A percentile compares a stretch with the other conserved stretches of the same genome.
Evolutionary conservation across 108 stramenopile species (phyloP).

Genomic region (Pseudonitzschia delicatissima): DNA sequence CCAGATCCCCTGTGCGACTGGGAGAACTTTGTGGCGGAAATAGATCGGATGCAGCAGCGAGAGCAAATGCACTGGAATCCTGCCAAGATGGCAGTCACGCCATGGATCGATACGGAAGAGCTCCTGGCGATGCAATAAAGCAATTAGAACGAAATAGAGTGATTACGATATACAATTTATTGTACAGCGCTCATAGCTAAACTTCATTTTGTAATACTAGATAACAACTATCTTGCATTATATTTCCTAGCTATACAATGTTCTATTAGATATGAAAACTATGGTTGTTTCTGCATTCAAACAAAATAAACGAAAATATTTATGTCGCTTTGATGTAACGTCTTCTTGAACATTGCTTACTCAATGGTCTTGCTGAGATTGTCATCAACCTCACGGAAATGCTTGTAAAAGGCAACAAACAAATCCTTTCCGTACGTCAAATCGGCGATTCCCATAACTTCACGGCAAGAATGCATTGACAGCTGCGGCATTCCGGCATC

Average conservation of each 20-base stretch:
- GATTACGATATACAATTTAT: neutral
- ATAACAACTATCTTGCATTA: no score
- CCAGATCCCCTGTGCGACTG: conserved; percentile 38
- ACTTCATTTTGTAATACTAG: no score
- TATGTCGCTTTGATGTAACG: no score
- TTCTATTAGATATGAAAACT: neutral
- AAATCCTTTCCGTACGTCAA: conserved; percentile 63
- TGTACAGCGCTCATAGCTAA: no score
- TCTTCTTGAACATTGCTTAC: neutral
- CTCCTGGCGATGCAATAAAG: neutral
- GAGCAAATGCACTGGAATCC: conserved; percentile 50
- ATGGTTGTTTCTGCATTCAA: neutral
- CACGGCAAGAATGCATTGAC: conserved; percentile 86
- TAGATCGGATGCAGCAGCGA: conserved; percentile 26
- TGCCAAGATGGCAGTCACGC: conserved; percentile 22
- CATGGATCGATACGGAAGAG: conserved; percentile 35
- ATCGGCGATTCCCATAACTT: conserved; percentile 86
- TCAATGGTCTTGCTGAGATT: conserved; percentile 25
- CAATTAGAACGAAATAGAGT: neutral
- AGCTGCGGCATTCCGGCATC: conserved; percentile 96
- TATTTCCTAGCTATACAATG: no score
- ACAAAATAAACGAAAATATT: no score
- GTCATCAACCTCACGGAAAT: conserved; percentile 71
- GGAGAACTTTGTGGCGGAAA: conserved; percentile 35
- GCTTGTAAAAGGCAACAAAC: conserved; percentile 65